Evolutionary conservation across 129 eudicot genomes (phyloP).

Genomic region (Saposhnikovia divaricata): DNA sequence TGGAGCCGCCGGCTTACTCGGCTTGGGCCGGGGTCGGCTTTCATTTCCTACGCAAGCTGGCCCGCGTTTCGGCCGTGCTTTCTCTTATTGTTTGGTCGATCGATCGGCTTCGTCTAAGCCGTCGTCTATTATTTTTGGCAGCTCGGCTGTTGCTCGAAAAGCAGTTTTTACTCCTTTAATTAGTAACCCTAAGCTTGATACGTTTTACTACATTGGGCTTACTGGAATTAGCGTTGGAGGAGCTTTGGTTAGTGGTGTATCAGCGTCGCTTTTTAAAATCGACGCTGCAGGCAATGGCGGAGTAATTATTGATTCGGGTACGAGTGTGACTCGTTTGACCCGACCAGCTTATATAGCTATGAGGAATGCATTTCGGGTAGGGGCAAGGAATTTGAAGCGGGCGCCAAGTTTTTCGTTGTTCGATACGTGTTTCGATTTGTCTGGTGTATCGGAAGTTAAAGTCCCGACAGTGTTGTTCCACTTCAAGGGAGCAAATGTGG

Average conservation of each 20-base stretch:
- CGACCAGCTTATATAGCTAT: conserved; percentile 77
- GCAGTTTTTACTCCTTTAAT: conserved; percentile 70
- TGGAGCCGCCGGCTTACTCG: conserved; percentile 84
- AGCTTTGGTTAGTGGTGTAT: conserved; percentile 40
- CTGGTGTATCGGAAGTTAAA: conserved; percentile 76
- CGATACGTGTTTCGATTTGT: conserved; percentile 80
- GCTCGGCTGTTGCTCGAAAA: conserved; percentile 43
- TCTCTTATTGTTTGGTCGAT: conserved; percentile 79
- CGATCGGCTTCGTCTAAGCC: conserved; percentile 63
- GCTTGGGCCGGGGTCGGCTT: conserved; percentile 70
- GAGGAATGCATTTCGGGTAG: conserved; percentile 64
- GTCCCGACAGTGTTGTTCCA: conserved; percentile 93
- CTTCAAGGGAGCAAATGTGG: conserved; percentile 71
- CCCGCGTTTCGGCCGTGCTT: conserved; percentile 54
- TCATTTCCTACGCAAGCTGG: conserved; percentile 87
- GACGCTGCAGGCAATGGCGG: conserved; percentile 73
- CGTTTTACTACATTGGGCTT: conserved; percentile 74
- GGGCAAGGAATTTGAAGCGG: conserved; percentile 50
- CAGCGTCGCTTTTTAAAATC: conserved; percentile 47
- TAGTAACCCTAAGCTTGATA: conserved; percentile 70
- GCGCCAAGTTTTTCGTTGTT: conserved; percentile 66
- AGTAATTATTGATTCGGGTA: conserved; percentile 83
- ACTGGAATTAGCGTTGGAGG: conserved; percentile 82
- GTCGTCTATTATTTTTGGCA: conserved; percentile 65
- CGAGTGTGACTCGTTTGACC: conserved; percentile 80